Base-by-base conservation (phyloP, 257 asterid species). In the Henckelia pumila region DNA sequence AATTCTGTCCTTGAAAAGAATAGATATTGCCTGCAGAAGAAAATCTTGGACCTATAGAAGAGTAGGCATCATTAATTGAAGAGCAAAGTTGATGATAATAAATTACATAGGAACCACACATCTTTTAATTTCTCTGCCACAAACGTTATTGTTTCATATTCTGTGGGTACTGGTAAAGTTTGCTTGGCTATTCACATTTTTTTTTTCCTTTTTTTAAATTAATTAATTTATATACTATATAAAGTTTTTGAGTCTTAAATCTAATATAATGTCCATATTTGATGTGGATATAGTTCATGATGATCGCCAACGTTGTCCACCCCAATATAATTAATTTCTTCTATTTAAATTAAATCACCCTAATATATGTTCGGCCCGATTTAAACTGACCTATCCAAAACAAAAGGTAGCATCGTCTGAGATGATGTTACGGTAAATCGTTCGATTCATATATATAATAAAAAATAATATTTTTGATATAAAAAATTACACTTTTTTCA, bases 71-170 rank as follows among this genome's bases (percentile, higher is more conserved):
- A 80, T 77, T 76, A 79, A 75, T 75, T 70, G 71, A 77, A 70
- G 62, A 69, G 74, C 55, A 65, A 75, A 76, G 76, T 75, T 75
- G 81, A 70, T 79, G 75, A 72, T 73, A 76, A 75, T 75, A 71
- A 63, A 73, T 66, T 52, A 64, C 59, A 64, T 49, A 63, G 67
- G 79, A 76, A 73, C 87, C 89, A 80, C 83, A 76, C 69, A 76
- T 57, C 63, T 59, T 71, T 65, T 63, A 78, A 71, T 80, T 80
- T 78, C 75, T 75, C 76, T 77, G 73, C 85, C 87, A 82, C 90
- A 84, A 72, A 78, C 81, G 82, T 81, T 79, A 76, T 73, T 80
- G 75, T 71, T 79, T 78, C 30, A 59, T 28, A 68, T 63, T 50
- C 55, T 63, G 32, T 74, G 71, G 70, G 63, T 63, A 63, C 37